These are phyloP conservation scores for Podospora australis DNA, from an alignment of 495 filamentous ascomycete genomes.

Conservation along the genomic window DNA sequence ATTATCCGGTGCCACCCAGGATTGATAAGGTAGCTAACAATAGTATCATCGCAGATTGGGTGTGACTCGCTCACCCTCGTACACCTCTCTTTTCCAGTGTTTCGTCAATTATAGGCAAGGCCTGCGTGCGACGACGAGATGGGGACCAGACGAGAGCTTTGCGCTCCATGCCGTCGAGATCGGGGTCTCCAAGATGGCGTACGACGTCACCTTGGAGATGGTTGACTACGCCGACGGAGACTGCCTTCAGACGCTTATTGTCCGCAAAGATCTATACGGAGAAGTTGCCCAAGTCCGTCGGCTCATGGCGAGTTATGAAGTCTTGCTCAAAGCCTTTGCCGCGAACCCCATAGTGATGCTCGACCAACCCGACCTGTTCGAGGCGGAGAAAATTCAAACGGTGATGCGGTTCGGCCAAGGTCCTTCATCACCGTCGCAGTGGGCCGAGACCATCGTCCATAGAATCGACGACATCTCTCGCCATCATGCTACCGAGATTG, in stretches of 20 bases:
- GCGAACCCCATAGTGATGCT: neutral
- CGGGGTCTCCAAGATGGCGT: neutral
- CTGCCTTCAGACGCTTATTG: neutral
- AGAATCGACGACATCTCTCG: conserved; percentile 19
- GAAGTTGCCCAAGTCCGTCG: neutral
- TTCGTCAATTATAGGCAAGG: conserved; percentile 27
- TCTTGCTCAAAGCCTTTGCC: neutral
- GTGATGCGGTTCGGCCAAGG: neutral
- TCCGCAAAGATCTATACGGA: neutral
- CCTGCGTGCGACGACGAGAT: neutral
- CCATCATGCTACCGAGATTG: conserved; percentile 6
- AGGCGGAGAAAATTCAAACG: neutral
- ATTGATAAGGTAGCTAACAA: too few species aligned
- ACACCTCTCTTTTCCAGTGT: conserved; percentile 26
- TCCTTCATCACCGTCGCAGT: neutral
- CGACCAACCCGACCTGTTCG: neutral
- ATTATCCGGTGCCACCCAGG: too few species aligned
- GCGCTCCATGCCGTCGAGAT: neutral
- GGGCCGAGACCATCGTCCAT: conserved; percentile 21
- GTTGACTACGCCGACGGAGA: neutral
- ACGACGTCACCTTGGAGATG: conserved; percentile 12
- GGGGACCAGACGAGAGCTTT: neutral
- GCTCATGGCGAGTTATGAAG: neutral
- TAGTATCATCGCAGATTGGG: too few species aligned
- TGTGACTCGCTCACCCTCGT: conserved; percentile 4